Evolutionary conservation across 768 basidiomycete genomes (phyloP).

Genomic region (Fibroporia radiculosa): DNA sequence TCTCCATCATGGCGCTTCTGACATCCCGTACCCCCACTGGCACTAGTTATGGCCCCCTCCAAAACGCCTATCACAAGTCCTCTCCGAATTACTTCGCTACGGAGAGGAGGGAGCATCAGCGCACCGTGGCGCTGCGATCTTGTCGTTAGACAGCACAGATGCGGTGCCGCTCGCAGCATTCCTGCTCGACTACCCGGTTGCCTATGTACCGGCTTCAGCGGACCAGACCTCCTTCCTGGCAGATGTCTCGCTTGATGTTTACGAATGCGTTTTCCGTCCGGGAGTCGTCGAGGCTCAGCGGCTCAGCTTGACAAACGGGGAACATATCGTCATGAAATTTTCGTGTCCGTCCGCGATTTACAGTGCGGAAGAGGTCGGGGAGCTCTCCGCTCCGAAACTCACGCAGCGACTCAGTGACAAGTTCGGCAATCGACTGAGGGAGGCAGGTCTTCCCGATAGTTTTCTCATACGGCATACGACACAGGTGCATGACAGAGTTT

Average conservation of each 20-base stretch:
- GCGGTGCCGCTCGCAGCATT: conserved; percentile 49
- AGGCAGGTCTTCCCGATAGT: conserved; percentile 14
- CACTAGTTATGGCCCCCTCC: background rate
- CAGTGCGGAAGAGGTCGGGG: conserved; percentile 3
- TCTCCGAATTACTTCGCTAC: background rate
- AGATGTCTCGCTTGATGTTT: conserved; percentile 40
- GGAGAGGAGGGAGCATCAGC: conserved; percentile 14
- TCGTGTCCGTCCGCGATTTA: conserved; percentile 39
- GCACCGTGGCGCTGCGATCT: conserved; percentile 23
- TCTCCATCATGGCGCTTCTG: background rate
- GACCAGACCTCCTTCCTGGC: conserved; percentile 32
- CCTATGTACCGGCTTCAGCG: conserved; percentile 34
- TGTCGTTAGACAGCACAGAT: conserved; percentile 6
- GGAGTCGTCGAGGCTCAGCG: background rate
- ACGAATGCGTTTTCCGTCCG: conserved; percentile 29
- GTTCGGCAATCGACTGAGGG: conserved; percentile 26
- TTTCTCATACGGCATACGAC: conserved; percentile 26
- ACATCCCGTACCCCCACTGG: background rate
- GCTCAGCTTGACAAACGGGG: background rate
- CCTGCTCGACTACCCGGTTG: conserved; percentile 55
- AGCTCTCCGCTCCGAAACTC: conserved; percentile 19
- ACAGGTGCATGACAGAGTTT: conserved; percentile 38
- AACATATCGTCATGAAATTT: conserved; percentile 44
- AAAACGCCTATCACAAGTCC: background rate
- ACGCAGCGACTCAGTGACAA: conserved; percentile 23